Percentiles rank a stretch among this genome's conserved stretches.
phyloP scores from a whole-genome alignment of 495 filamentous ascomycete genomes.

The Annulohypoxylon bovei region DNA sequence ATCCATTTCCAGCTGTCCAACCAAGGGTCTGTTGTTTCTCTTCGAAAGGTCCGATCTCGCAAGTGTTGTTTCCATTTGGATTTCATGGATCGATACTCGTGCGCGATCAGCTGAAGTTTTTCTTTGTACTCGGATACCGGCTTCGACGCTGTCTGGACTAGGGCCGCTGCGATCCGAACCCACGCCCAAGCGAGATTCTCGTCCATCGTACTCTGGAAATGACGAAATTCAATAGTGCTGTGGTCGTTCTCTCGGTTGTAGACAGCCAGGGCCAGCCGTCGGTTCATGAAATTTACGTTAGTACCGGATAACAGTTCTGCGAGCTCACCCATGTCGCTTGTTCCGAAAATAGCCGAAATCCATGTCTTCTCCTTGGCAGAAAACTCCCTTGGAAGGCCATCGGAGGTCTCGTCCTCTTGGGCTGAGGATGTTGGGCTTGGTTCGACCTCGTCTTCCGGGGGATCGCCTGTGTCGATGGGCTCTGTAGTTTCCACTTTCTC shows the following conservation, averaged over 20 bases:
- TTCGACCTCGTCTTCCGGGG: background rate
- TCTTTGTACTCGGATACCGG: conserved; percentile 12
- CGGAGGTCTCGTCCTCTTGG: background rate
- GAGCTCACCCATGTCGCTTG: conserved; percentile 5
- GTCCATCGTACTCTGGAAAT: conserved; percentile 27
- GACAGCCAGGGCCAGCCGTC: conserved; percentile 6
- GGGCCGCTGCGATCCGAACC: conserved; percentile 8
- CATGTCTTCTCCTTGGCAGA: background rate
- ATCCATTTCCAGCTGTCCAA: conserved; percentile 10
- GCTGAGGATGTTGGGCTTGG: background rate
- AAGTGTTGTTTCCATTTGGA: conserved; percentile 13
- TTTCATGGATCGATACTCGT: conserved; percentile 4
- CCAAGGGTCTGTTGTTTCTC: conserved; percentile 7
- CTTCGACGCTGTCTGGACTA: conserved; percentile 15
- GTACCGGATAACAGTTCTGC: background rate
- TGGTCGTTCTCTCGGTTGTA: conserved; percentile 19
- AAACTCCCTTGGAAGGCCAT: background rate
- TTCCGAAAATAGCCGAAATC: conserved; percentile 6
- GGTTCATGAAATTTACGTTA: background rate
- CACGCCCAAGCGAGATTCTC: conserved; percentile 11
- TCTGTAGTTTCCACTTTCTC: background rate
- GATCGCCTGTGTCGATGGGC: too few relatives aligned
- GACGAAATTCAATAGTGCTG: conserved; percentile 18
- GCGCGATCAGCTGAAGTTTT: background rate
- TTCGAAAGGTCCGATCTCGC: background rate